Conservation (phyloP, 441 rosid genomes). For the Mallotus japonicus region DNA sequence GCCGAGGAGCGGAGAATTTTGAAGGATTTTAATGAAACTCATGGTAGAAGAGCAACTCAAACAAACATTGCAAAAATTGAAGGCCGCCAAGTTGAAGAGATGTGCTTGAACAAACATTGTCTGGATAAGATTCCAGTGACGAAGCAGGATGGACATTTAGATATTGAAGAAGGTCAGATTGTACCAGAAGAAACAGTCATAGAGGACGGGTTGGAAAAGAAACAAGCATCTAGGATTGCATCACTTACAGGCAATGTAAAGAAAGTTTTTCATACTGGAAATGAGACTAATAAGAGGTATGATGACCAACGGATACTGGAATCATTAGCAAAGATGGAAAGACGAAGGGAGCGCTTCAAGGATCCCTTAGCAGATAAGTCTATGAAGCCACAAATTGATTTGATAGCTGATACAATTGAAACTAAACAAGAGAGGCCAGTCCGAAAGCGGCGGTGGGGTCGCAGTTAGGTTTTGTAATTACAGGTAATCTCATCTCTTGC, state of each 20-base stretch:
- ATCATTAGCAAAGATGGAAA: slow-evolving; percentile 63
- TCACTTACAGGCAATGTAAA: slow-evolving; percentile 12
- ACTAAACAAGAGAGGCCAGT: slow-evolving; percentile 45
- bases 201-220: slow-evolving; percentile 19
- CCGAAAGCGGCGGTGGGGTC: slow-evolving; percentile 63
- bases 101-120: not conserved
- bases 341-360: slow-evolving; percentile 62
- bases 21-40: slow-evolving; percentile 19
- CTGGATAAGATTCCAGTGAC: slow-evolving; percentile 22
- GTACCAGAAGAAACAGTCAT: slow-evolving; percentile 25
- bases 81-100: slow-evolving; percentile 14
- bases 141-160: slow-evolving; percentile 26
- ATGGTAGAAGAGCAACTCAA: slow-evolving; percentile 16
- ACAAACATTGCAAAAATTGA: slow-evolving; percentile 6
- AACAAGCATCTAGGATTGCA: slow-evolving; percentile 12
- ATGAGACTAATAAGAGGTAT: slow-evolving; percentile 21
- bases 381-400: slow-evolving; percentile 25
- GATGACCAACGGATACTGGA: slow-evolving; percentile 41
- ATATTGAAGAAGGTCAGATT: slow-evolving; percentile 50
- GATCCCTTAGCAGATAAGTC: slow-evolving; percentile 29
- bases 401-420: slow-evolving; percentile 24
- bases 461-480: slow-evolving; percentile 23
- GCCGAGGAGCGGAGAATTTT: slow-evolving; percentile 17
- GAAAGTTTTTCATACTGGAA: slow-evolving; percentile 7
- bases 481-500: slow-evolving; percentile 4